phyloP scores from a whole-genome alignment of 768 basidiomycete species.

The Grammothele lineata region DNA sequence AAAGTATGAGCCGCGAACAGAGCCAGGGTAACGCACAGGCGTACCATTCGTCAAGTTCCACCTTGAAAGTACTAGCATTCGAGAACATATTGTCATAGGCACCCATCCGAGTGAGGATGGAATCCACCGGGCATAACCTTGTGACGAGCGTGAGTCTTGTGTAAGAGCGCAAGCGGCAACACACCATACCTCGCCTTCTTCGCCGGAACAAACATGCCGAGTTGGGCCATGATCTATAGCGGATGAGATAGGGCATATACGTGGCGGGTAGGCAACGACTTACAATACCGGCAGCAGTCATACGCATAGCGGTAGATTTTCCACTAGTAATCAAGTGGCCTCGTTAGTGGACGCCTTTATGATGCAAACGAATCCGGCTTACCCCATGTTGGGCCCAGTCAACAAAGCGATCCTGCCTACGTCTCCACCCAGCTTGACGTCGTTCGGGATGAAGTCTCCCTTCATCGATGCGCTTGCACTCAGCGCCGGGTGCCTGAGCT shows the following conservation, averaged over 20 bases:
- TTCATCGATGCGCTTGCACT: conserved; percentile 56
- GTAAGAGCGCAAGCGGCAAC: too few species aligned
- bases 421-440: conserved; percentile 79
- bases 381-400: conserved; percentile 90
- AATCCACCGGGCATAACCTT: conserved; percentile 85
- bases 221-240: conserved; percentile 80
- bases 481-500: conserved; percentile 86
- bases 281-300: conserved; percentile 92
- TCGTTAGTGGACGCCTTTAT: conserved; percentile 2
- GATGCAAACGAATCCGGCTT: too few species aligned
- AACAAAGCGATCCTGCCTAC: conserved; percentile 75
- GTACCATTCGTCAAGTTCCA: conserved; percentile 96
- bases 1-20: neutral
- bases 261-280: conserved; percentile 19
- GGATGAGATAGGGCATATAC: neutral
- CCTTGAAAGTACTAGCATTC: conserved; percentile 94
- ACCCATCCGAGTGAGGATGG: conserved; percentile 95
- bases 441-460: conserved; percentile 85
- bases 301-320: conserved; percentile 90
- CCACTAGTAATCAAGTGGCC: too few species aligned
- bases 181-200: conserved; percentile 68
- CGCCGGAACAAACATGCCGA: conserved; percentile 95
- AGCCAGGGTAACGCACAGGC: neutral
- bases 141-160: too few species aligned
- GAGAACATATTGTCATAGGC: conserved; percentile 98